Conservation (phyloP, 2,329 filamentous ascomycete species). For the Dothistroma septosporum region DNA sequence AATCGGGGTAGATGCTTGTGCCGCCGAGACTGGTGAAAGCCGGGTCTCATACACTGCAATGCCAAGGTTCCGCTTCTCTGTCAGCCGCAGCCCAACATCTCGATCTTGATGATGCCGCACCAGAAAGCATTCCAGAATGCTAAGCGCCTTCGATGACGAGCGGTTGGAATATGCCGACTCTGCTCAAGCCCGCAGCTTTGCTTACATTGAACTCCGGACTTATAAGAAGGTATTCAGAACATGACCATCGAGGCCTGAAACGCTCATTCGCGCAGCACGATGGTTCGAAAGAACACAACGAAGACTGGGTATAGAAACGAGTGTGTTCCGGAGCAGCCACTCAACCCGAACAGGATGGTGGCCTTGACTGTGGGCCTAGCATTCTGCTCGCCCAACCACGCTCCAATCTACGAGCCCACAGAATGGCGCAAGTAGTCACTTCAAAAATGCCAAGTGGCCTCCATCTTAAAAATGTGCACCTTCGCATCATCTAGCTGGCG, state of each 20-base stretch:
- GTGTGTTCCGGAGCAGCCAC: background rate
- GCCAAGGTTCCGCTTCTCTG: background rate
- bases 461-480: conserved; percentile 6
- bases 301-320: background rate
- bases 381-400: conserved; percentile 13
- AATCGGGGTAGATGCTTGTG: too few relatives aligned
- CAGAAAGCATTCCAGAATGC: background rate
- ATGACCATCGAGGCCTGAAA: background rate
- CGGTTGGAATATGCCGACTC: background rate
- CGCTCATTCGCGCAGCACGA: background rate
- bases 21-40: background rate
- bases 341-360: background rate
- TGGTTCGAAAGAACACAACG: background rate
- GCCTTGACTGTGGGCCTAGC: conserved; percentile 4
- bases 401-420: conserved; percentile 1
- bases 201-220: background rate
- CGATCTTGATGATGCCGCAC: background rate
- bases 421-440: background rate
- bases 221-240: background rate
- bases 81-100: background rate
- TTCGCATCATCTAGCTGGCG: conserved; percentile 9
- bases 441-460: conserved; percentile 5
- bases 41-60: background rate
- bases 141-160: background rate
- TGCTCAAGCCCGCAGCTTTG: background rate